These are phyloP conservation scores for Volvox carteri DNA, from an alignment of 163 green algal genomes.

Conservation along the genomic window DNA sequence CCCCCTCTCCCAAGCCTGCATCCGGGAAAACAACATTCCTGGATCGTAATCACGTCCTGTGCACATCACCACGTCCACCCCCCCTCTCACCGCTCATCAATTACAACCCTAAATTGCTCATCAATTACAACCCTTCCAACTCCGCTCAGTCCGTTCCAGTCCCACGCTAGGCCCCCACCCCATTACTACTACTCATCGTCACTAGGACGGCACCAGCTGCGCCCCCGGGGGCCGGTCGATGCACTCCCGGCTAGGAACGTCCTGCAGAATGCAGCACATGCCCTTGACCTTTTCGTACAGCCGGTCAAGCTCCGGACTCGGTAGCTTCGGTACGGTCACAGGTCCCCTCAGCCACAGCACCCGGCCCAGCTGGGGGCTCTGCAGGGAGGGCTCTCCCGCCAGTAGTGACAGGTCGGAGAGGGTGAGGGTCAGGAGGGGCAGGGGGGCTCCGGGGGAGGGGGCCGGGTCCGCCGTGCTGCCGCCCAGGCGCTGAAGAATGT, in stretches of 20 bases:
- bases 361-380: background rate
- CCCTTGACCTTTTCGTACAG: slow-evolving; percentile 17
- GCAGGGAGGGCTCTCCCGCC: background rate
- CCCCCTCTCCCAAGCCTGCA: no score
- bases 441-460: background rate
- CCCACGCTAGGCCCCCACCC: no score
- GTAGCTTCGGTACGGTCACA: slow-evolving; percentile 25
- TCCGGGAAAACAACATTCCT: no score
- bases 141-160: no score
- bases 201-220: slow-evolving; percentile 24
- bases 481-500: slow-evolving; percentile 33
- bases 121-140: no score
- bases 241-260: background rate
- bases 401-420: background rate
- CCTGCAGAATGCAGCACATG: slow-evolving; percentile 34
- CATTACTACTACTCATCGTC: no score
- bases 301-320: background rate
- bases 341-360: slow-evolving; percentile 44
- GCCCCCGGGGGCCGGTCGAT: slow-evolving; percentile 14
- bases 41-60: no score
- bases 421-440: background rate
- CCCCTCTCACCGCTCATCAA: no score
- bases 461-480: background rate
- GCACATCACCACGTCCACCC: no score
- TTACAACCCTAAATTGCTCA: no score